Base-by-base conservation (phyloP, 1,284 basidiomycete genomes). In the Anthracocystis walkeri region DNA sequence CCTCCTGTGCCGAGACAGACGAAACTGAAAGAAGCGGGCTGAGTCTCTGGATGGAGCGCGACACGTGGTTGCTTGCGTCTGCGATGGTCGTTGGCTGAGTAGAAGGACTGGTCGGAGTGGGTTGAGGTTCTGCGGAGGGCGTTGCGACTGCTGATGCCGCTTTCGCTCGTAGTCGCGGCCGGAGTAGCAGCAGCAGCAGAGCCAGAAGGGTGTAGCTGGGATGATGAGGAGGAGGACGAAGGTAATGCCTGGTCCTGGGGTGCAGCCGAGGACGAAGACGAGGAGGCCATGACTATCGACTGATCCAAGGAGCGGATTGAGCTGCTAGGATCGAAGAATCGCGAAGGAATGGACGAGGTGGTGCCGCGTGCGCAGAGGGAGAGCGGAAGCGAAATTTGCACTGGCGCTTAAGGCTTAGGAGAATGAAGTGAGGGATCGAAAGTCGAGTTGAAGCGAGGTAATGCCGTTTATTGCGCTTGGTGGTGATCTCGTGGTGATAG, bases 1-100 rank as follows among this genome's bases (percentile, higher is more conserved):
- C 86, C 86, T n/a, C 86, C 86, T 4, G 84, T 85, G 16, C 86
- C 86, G 48, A 86, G 78, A 53, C 82, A 84, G 44, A 84, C 80
- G 46, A 82, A 79, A 48, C 78, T 75, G 67, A 84, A 84, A 1
- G 74, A 73, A 3, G 79, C 60, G 6, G 70, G 58, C 42, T 73
- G 62, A 40, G 70, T 57, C 18, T 58, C 44, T 11, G 72, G 76
- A 48, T 75, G 73, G n/a, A 75, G 60, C 2, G 67, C 53, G 18
- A 75, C 61, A 5, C 67, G 63, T 0, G 73, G 67, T n/a, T 75
- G 73, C 41, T 60, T 70, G 40, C 71, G 65, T n/a, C 65, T 64
- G 27, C 61, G 71, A 23, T 70, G 57, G 50, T 75, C 73, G n/a
- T 42, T 14, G 12, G 67, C 67, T 54, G 73, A 75, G 23, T 70